These are phyloP conservation scores for Mycosarcoma mackinlayi DNA, from an alignment of 1,284 basidiomycete species.

Conservation along the genomic window DNA sequence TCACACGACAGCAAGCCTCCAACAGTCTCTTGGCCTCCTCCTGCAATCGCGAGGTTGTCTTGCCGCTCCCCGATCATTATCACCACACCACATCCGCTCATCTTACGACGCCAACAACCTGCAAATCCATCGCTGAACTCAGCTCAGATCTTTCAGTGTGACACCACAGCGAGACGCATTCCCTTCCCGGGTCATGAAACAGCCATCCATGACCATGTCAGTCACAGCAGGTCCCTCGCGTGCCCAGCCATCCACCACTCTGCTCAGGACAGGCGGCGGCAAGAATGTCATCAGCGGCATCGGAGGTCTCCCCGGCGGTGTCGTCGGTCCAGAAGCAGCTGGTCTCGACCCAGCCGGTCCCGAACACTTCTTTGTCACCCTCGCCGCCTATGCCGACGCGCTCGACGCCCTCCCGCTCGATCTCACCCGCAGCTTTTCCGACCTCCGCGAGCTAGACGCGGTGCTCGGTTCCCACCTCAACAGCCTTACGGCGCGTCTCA, in stretches of 20 bases:
- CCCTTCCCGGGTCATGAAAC: constrained; percentile 16
- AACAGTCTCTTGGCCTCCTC: neutral
- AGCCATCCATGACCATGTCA: constrained; percentile 19
- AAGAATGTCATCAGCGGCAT: constrained; percentile 23
- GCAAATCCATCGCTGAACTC: too few relatives aligned
- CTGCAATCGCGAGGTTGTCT: too few relatives aligned
- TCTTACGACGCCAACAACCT: too few relatives aligned
- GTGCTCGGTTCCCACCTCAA: constrained; percentile 77
- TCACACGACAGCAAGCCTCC: neutral
- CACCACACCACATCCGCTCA: too few relatives aligned
- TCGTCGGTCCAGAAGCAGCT: constrained; percentile 45
- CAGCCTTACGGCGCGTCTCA: constrained; percentile 60
- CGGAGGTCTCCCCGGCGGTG: constrained; percentile 41
- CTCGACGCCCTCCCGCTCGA: constrained; percentile 93
- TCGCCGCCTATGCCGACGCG: constrained; percentile 74
- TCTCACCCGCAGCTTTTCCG: constrained; percentile 91
- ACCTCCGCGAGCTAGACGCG: constrained; percentile 96
- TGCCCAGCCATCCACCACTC: constrained; percentile 12
- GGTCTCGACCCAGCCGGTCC: constrained; percentile 45
- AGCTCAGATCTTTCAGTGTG: neutral
- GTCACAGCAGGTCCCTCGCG: constrained; percentile 30
- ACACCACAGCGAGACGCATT: neutral
- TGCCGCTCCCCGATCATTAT: too few relatives aligned
- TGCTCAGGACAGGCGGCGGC: constrained; percentile 8
- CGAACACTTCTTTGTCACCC: constrained; percentile 59